These are phyloP conservation scores for Verticillium klebahnii DNA, from an alignment of 2,329 filamentous ascomycete species.

Conservation along the genomic window DNA sequence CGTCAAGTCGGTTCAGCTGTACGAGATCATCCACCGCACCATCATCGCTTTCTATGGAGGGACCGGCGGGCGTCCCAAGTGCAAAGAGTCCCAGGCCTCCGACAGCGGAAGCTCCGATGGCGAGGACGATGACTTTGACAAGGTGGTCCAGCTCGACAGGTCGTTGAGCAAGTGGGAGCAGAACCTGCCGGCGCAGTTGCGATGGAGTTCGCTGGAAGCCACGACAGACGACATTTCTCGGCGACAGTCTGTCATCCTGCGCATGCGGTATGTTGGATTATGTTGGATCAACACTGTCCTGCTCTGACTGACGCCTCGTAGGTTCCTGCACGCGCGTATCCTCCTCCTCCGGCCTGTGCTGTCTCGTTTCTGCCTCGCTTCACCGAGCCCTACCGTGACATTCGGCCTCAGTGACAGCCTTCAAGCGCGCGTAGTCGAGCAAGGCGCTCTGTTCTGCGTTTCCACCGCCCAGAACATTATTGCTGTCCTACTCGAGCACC, in stretches of 20 bases:
- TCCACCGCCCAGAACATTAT: constrained; percentile 27
- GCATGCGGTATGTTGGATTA: constrained; percentile 21
- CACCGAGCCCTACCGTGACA: constrained; percentile 10
- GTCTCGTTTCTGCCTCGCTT: constrained; percentile 23
- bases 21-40: constrained; percentile 29
- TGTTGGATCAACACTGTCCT: neutral
- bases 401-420: constrained; percentile 15
- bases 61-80: neutral
- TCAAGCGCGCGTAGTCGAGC: constrained; percentile 21
- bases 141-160: constrained; percentile 25
- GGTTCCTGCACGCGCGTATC: constrained; percentile 28
- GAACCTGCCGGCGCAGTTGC: constrained; percentile 19
- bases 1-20: constrained; percentile 27
- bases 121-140: constrained; percentile 21
- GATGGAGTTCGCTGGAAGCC: constrained; percentile 12
- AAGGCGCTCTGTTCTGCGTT: constrained; percentile 29
- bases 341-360: constrained; percentile 27
- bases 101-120: constrained; percentile 6
- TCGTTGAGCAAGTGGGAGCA: constrained; percentile 25
- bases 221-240: constrained; percentile 19
- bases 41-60: constrained; percentile 22
- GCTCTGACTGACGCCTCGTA: constrained; percentile 1
- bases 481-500: constrained; percentile 21
- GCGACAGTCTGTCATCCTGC: constrained; percentile 26
- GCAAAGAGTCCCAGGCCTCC: constrained; percentile 6